Evolutionary conservation across 805 yeast species (phyloP).

Genomic region (Scheffersomyces lignosus): DNA sequence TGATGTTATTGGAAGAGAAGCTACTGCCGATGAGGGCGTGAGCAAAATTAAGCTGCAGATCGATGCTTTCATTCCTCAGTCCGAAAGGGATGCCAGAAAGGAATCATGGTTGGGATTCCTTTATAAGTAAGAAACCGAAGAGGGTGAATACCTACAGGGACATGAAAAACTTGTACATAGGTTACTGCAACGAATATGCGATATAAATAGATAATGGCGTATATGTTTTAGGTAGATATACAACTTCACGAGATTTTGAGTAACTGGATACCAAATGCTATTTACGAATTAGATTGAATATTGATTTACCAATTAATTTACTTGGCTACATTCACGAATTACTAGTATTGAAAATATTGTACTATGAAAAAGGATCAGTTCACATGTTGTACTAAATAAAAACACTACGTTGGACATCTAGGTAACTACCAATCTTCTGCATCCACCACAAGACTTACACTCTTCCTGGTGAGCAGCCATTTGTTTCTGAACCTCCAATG

Average conservation of each 20-base stretch:
- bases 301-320: too few species aligned
- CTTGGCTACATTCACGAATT: too few species aligned
- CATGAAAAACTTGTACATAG: background rate
- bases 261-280: too few species aligned
- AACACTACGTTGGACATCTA: too few species aligned
- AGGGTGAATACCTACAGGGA: background rate
- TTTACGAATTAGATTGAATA: too few species aligned
- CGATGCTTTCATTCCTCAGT: slow-evolving; percentile 71
- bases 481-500: slow-evolving; percentile 46
- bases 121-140: slow-evolving; percentile 36
- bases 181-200: too few species aligned
- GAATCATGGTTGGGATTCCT: slow-evolving; percentile 60
- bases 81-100: slow-evolving; percentile 65
- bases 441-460: slow-evolving; percentile 49
- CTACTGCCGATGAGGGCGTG: slow-evolving; percentile 74
- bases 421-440: slow-evolving; percentile 39
- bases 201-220: too few species aligned
- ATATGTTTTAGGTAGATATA: too few species aligned
- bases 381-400: too few species aligned
- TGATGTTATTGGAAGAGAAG: slow-evolving; percentile 92
- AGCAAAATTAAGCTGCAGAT: slow-evolving; percentile 75
- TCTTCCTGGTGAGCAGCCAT: slow-evolving; percentile 48
- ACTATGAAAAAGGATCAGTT: too few species aligned
- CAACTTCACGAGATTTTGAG: too few species aligned
- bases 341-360: too few species aligned